These are phyloP conservation scores for Paraphoma chrysanthemicola DNA, from an alignment of 2,329 filamentous ascomycete genomes.

Conservation along the genomic window DNA sequence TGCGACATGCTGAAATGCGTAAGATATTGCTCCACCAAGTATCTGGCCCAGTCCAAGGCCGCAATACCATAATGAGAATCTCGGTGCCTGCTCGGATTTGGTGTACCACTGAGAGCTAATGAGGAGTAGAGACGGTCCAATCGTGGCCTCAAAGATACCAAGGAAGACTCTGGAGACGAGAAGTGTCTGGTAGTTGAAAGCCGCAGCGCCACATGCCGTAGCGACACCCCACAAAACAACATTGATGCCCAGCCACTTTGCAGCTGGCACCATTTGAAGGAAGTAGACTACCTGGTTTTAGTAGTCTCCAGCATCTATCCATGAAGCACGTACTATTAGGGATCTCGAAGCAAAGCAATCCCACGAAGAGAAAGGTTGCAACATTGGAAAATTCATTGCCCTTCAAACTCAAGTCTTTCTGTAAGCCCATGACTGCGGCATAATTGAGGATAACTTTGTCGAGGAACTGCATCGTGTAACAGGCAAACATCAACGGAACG, in stretches of 20 bases:
- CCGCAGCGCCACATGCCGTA: slow-evolving; percentile 56
- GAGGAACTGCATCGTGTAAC: slow-evolving; percentile 45
- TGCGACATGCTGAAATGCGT: slow-evolving; percentile 30
- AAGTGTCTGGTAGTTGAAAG: slow-evolving; percentile 55
- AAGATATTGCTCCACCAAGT: slow-evolving; percentile 20
- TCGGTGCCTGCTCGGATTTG: slow-evolving; percentile 63
- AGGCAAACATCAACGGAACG: slow-evolving; percentile 44
- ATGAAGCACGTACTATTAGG: slow-evolving; percentile 37
- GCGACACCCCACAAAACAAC: slow-evolving; percentile 56
- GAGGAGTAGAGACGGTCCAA: slow-evolving; percentile 60
- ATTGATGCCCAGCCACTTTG: slow-evolving; percentile 57
- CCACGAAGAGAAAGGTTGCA: slow-evolving; percentile 45
- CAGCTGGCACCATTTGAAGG: slow-evolving; percentile 59
- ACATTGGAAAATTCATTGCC: slow-evolving; percentile 46
- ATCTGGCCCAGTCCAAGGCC: slow-evolving; percentile 51
- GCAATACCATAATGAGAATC: slow-evolving; percentile 68
- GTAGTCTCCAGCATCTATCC: neutral
- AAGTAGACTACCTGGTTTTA: slow-evolving; percentile 8
- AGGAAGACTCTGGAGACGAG: slow-evolving; percentile 57
- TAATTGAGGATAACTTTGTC: slow-evolving; percentile 46
- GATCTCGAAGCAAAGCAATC: slow-evolving; percentile 47
- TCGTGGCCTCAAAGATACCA: slow-evolving; percentile 61
- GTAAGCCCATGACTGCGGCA: slow-evolving; percentile 52
- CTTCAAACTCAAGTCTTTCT: slow-evolving; percentile 41
- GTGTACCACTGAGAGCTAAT: slow-evolving; percentile 64